These are phyloP conservation scores for Tolypocladium nubicola DNA, from an alignment of 2,329 filamentous ascomycete genomes.

Conservation along the genomic window DNA sequence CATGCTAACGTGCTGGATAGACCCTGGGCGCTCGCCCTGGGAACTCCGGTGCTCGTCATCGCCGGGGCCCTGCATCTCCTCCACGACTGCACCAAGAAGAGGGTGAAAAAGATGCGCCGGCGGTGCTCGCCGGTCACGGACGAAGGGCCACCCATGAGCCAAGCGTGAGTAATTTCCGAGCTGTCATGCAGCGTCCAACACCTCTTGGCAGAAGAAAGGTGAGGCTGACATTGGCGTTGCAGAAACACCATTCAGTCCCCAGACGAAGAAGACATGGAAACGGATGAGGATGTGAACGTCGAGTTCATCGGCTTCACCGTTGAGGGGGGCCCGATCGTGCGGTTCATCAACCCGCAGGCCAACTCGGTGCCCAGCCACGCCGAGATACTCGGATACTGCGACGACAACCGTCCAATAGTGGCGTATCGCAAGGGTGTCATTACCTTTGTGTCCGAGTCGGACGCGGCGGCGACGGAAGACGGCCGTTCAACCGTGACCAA, in stretches of 20 bases:
- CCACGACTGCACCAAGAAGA: constrained; percentile 26
- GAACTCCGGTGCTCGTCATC: constrained; percentile 49
- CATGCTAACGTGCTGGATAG: constrained; percentile 12
- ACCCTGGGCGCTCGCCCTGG: constrained; percentile 48
- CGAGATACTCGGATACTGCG: constrained; percentile 25
- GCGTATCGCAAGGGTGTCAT: constrained; percentile 25
- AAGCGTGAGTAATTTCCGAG: constrained; percentile 24
- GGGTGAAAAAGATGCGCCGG: constrained; percentile 21
- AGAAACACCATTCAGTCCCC: constrained; percentile 26
- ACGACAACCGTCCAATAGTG: constrained; percentile 24
- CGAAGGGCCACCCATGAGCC: constrained; percentile 27
- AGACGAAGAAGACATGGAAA: constrained; percentile 21
- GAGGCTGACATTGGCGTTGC: constrained; percentile 5
- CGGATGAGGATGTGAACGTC: constrained; percentile 19
- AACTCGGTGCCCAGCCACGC: constrained; percentile 19
- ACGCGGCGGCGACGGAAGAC: neutral
- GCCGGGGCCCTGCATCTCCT: constrained; percentile 41
- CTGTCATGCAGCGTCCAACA: neutral
- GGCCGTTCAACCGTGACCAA: neutral
- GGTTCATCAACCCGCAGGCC: constrained; percentile 25
- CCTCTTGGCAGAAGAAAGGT: neutral
- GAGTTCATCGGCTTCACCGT: constrained; percentile 34
- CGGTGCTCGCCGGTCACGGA: constrained; percentile 11
- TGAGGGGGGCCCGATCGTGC: constrained; percentile 34
- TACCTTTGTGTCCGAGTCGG: constrained; percentile 16